phyloP scores from a whole-genome alignment of 306 rosid genomes.

The Sechiopsis laciniata region DNA sequence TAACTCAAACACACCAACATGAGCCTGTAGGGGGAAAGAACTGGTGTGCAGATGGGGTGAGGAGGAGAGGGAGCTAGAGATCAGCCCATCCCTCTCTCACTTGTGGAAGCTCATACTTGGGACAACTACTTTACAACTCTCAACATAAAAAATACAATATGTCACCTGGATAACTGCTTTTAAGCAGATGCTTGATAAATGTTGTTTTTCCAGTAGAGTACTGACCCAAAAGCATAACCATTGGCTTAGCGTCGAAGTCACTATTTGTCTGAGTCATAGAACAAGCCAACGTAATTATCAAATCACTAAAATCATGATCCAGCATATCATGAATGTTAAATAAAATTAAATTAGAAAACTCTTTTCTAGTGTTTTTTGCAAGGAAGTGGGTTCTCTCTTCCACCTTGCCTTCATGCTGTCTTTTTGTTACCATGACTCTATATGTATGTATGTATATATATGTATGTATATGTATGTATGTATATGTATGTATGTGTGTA shows the following conservation, averaged over 20 bases:
- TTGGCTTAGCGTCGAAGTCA: conserved; percentile 96
- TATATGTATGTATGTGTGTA: too few relatives aligned
- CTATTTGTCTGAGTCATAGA: conserved; percentile 60
- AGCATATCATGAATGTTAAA: not conserved
- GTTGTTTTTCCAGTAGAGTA: conserved; percentile 98
- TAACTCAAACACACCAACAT: not conserved
- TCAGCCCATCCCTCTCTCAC: not conserved
- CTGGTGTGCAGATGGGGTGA: not conserved
- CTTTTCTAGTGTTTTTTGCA: too few relatives aligned
- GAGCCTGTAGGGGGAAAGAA: not conserved
- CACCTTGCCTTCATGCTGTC: too few relatives aligned
- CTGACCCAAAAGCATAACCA: conserved; percentile 97
- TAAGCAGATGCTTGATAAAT: conserved; percentile 83
- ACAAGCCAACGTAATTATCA: conserved; percentile 15
- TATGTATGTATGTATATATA: too few relatives aligned
- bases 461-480: too few relatives aligned
- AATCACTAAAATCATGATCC: conserved; percentile 7
- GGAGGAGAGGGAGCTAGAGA: not conserved
- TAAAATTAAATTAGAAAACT: not conserved
- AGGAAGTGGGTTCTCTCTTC: too few relatives aligned
- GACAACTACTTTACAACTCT: conserved; percentile 52
- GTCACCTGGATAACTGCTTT: conserved; percentile 73
- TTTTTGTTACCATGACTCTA: too few relatives aligned
- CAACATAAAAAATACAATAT: conserved; percentile 24
- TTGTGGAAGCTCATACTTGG: conserved; percentile 22